A percentile compares a stretch with the other conserved stretches of the same genome.
Conservation (phyloP, 1,284 basidiomycete genomes). For the Papiliotrema flavescens region DNA sequence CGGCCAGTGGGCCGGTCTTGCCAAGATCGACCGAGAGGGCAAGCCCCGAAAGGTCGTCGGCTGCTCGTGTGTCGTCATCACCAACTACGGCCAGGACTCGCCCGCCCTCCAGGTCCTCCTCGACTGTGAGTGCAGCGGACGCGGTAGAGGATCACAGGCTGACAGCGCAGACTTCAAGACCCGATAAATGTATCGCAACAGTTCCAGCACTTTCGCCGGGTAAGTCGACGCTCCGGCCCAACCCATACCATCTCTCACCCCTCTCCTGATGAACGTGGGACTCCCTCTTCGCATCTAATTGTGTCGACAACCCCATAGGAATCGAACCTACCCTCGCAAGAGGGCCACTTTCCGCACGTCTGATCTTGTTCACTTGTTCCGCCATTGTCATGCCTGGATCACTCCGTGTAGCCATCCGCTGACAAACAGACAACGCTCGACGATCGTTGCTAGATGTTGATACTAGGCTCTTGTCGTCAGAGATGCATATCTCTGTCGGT, state of each 20-base stretch:
- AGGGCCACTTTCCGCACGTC: slow-evolving; percentile 42
- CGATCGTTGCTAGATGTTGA: background rate
- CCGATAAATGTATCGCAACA: slow-evolving; percentile 35
- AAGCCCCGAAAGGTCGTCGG: slow-evolving; percentile 96
- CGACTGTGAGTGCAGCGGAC: slow-evolving; percentile 53
- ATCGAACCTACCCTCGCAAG: slow-evolving; percentile 51
- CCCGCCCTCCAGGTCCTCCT: slow-evolving; percentile 95
- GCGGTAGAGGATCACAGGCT: background rate
- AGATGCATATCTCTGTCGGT: background rate
- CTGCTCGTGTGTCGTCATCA: slow-evolving; percentile 96
- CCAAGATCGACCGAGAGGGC: slow-evolving; percentile 99
- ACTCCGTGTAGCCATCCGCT: background rate
- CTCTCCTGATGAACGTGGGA: slow-evolving; percentile 48
- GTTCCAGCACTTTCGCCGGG: background rate
- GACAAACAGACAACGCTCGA: background rate
- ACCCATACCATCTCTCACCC: no score
- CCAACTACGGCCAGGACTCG: slow-evolving; percentile 94
- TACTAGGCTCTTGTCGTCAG: background rate
- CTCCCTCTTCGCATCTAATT: slow-evolving; percentile 50
- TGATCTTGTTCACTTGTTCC: slow-evolving; percentile 24
- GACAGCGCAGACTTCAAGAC: slow-evolving; percentile 47
- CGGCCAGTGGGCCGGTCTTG: slow-evolving; percentile 96
- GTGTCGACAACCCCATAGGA: slow-evolving; percentile 50
- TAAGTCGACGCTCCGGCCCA: background rate
- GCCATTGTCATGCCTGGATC: background rate